Evolutionary conservation across 257 asterid genomes (phyloP).

Genomic region (Plectranthus barbatus): DNA sequence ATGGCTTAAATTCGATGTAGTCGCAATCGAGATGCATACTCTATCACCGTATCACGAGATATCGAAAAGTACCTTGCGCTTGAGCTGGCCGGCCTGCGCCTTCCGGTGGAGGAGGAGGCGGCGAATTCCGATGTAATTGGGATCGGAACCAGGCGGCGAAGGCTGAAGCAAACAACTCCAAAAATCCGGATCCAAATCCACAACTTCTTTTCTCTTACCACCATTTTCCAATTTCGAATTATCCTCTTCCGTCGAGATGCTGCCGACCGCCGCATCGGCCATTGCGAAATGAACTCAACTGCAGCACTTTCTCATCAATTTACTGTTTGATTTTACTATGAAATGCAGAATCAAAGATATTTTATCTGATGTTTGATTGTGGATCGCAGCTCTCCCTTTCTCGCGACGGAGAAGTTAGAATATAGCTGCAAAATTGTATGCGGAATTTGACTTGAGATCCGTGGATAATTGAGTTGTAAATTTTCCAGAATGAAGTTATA

Average conservation of each 20-base stretch:
- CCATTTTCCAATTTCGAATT: slow-evolving; percentile 26
- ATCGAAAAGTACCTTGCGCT: slow-evolving; percentile 62
- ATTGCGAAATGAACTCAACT: slow-evolving; percentile 23
- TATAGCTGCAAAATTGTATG: slow-evolving; percentile 2
- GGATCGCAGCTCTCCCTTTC: not conserved
- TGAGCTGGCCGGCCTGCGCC: slow-evolving; percentile 64
- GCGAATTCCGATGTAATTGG: slow-evolving; percentile 81
- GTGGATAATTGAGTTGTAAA: not conserved
- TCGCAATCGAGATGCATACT: not conserved
- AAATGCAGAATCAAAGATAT: slow-evolving; percentile 4
- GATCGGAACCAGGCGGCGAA: slow-evolving; percentile 64
- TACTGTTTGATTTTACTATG: not conserved
- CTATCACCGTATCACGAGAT: not conserved
- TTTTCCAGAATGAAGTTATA: not conserved
- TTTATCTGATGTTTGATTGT: not conserved
- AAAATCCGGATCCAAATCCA: slow-evolving; percentile 57
- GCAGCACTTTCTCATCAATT: slow-evolving; percentile 23
- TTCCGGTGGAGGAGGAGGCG: slow-evolving; percentile 82
- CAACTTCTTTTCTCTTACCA: slow-evolving; percentile 26
- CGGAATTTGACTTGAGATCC: not conserved
- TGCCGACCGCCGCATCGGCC: slow-evolving; percentile 46
- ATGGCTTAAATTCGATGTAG: not conserved
- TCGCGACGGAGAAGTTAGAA: not conserved
- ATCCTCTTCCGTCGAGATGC: slow-evolving; percentile 22
- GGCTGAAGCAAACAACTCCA: slow-evolving; percentile 95